phyloP scores from a whole-genome alignment of 2,329 filamentous ascomycete genomes.

The Phaeosphaeria sp. region DNA sequence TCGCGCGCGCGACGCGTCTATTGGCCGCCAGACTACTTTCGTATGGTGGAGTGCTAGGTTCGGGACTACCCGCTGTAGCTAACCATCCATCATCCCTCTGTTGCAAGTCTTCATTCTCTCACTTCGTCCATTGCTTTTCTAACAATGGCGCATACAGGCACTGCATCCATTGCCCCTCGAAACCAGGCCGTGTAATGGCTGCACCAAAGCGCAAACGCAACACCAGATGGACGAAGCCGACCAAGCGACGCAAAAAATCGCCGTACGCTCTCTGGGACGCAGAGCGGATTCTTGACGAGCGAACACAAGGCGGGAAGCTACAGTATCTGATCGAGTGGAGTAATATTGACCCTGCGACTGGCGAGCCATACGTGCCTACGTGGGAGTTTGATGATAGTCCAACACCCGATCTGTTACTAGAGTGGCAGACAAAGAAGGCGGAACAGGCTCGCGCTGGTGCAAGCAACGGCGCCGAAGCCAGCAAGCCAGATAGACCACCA shows the following conservation, averaged over 20 bases:
- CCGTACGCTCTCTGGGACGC: constrained; percentile 18
- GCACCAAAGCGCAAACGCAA: constrained; percentile 31
- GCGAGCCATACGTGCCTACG: constrained; percentile 55
- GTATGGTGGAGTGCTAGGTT: not conserved
- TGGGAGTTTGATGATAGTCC: constrained; percentile 57
- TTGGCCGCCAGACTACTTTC: not conserved
- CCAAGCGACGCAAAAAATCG: constrained; percentile 27
- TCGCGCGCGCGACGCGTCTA: not conserved
- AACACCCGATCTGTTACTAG: constrained; percentile 42
- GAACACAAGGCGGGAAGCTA: constrained; percentile 25
- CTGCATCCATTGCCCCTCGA: constrained; percentile 6
- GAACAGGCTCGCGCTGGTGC: not conserved
- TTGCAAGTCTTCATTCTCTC: not conserved
- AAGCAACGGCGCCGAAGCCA: not conserved
- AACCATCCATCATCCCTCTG: constrained; percentile 2
- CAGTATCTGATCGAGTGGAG: constrained; percentile 66
- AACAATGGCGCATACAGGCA: constrained; percentile 27
- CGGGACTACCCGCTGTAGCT: constrained; percentile 2
- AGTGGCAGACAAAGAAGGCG: constrained; percentile 31
- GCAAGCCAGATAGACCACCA: not conserved
- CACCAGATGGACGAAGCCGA: constrained; percentile 14
- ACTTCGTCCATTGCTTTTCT: constrained; percentile 3
- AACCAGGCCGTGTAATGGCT: constrained; percentile 37
- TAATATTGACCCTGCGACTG: constrained; percentile 56
- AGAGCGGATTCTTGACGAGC: constrained; percentile 24